A percentile compares a stretch with the other conserved stretches of the same genome.
phyloP scores from a whole-genome alignment of 257 asterid genomes.

The Gentiana dahurica region DNA sequence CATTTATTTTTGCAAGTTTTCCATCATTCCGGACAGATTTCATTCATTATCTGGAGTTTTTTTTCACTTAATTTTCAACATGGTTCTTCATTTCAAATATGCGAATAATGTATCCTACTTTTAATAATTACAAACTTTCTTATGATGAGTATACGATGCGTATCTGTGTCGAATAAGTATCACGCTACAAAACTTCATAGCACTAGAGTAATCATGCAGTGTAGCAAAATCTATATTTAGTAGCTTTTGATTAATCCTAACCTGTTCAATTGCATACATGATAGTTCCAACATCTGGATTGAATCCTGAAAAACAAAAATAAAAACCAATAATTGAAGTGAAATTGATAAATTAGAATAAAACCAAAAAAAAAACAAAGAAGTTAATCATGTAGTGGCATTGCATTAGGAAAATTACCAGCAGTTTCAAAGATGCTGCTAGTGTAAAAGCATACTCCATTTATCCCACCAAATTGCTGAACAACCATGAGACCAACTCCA shows the following conservation, averaged over 20 bases:
- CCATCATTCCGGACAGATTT: too few species aligned
- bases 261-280: constrained; percentile 76
- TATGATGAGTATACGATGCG: too few species aligned
- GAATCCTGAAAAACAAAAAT: constrained; percentile 39
- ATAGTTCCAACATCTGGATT: constrained; percentile 81
- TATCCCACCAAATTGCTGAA: constrained; percentile 93
- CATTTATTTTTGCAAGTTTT: too few species aligned
- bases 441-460: constrained; percentile 86
- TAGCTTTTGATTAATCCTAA: constrained; percentile 5
- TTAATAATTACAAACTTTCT: too few species aligned
- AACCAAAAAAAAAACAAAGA: neutral
- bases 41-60: too few species aligned
- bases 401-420: constrained; percentile 32
- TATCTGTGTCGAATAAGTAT: too few species aligned
- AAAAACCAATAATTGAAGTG: neutral
- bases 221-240: too few species aligned
- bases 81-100: too few species aligned
- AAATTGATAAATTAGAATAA: neutral
- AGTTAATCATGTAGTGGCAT: neutral
- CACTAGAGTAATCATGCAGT: too few species aligned
- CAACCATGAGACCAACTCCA: constrained; percentile 91
- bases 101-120: too few species aligned
- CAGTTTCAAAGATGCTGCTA: constrained; percentile 75
- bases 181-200: too few species aligned
- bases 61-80: too few species aligned